These are phyloP conservation scores for Actinomortierella ambigua DNA, from an alignment of 371 early-diverging fungal genomes.

Conservation along the genomic window DNA sequence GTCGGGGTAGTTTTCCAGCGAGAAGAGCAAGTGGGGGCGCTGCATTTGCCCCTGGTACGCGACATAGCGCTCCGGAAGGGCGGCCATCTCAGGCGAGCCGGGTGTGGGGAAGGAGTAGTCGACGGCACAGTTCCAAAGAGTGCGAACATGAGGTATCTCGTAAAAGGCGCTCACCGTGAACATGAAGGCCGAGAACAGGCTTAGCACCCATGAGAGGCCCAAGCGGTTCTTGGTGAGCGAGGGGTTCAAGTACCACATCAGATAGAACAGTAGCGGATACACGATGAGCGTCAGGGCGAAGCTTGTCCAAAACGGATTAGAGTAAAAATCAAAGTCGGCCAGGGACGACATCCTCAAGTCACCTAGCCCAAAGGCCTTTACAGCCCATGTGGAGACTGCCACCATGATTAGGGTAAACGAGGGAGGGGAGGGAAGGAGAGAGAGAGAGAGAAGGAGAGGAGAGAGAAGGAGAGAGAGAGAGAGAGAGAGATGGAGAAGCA, in stretches of 20 bases:
- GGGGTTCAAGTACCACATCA: constrained; percentile 42
- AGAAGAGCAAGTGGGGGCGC: constrained; percentile 31
- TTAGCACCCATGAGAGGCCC: constrained; percentile 41
- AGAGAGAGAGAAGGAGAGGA: neutral
- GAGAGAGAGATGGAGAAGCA: neutral
- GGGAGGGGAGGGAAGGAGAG: neutral
- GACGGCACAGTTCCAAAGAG: constrained; percentile 28
- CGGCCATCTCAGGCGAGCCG: neutral
- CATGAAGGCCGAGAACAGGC: constrained; percentile 34
- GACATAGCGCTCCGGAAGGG: constrained; percentile 19
- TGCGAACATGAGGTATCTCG: constrained; percentile 36
- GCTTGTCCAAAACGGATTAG: constrained; percentile 41
- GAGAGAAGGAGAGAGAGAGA: neutral
- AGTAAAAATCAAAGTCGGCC: constrained; percentile 22
- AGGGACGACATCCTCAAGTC: constrained; percentile 23
- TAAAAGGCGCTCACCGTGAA: constrained; percentile 35
- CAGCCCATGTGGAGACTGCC: neutral
- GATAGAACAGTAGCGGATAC: constrained; percentile 40
- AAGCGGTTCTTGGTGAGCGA: constrained; percentile 32
- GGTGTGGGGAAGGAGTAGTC: constrained; percentile 17
- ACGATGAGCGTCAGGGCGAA: constrained; percentile 21
- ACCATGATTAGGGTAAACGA: too few species aligned
- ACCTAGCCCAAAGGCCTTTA: constrained; percentile 19
- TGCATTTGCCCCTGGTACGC: constrained; percentile 39
- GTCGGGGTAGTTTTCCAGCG: constrained; percentile 44